These are phyloP conservation scores for Ceriops tagal DNA, from an alignment of 345 rosid genomes.

Conservation along the genomic window DNA sequence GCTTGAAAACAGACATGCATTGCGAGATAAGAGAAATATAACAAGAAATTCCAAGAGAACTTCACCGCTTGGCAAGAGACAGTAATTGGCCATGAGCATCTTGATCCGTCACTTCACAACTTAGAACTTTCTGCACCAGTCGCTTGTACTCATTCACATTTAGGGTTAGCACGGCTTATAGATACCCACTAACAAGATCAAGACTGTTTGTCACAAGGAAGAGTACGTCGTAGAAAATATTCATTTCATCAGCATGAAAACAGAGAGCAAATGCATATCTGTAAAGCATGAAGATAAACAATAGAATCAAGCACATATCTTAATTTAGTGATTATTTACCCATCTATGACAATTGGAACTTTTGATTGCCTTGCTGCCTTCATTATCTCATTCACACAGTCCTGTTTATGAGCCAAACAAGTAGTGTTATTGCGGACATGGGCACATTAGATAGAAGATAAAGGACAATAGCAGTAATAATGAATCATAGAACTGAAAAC, in stretches of 20 bases:
- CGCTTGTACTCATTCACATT: constrained; percentile 93
- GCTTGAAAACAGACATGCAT: neutral
- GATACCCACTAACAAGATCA: constrained; percentile 71
- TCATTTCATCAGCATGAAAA: constrained; percentile 6
- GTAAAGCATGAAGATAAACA: neutral
- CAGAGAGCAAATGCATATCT: neutral
- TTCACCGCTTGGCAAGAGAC: constrained; percentile 67
- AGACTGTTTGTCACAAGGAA: constrained; percentile 69
- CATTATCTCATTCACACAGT: constrained; percentile 70
- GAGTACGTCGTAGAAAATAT: constrained; percentile 67
- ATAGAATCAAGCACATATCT: neutral
- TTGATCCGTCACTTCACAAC: constrained; percentile 58
- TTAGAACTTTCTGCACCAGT: constrained; percentile 66
- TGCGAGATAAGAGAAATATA: neutral
- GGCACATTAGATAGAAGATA: neutral
- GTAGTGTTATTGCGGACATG: neutral
- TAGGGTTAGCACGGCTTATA: constrained; percentile 79
- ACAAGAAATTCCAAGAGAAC: constrained; percentile 8
- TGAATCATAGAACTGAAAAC: neutral
- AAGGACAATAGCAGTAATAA: neutral
- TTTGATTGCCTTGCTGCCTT: constrained; percentile 60
- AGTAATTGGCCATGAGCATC: constrained; percentile 55
- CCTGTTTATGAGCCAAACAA: constrained; percentile 38
- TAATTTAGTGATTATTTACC: constrained; percentile 46
- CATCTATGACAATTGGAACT: constrained; percentile 82